These are phyloP conservation scores for Penicillium nordicum DNA, from an alignment of 2,329 filamentous ascomycete genomes.

Conservation along the genomic window DNA sequence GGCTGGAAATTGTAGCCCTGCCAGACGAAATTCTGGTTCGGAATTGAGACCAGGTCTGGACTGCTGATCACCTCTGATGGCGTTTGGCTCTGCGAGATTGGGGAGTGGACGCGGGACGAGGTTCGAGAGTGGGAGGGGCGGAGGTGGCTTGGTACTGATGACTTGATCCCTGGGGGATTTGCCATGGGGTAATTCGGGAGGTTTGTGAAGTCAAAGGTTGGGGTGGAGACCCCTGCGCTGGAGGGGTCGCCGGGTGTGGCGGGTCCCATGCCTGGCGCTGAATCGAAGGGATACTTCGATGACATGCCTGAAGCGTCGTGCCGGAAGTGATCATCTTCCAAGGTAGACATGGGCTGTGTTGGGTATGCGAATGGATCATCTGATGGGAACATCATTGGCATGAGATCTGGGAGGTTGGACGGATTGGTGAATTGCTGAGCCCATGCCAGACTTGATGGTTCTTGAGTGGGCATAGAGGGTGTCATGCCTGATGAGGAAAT, in stretches of 20 bases:
- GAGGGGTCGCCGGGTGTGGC: conserved; percentile 17
- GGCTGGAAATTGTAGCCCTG: conserved; percentile 39
- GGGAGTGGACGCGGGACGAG: conserved; percentile 33
- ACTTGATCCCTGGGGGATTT: conserved; percentile 21
- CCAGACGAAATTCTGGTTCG: conserved; percentile 42
- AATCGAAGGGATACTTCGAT: conserved; percentile 26
- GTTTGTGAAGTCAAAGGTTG: conserved; percentile 30
- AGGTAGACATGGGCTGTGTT: conserved; percentile 47
- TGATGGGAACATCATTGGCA: conserved; percentile 51
- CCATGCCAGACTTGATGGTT: conserved; percentile 28
- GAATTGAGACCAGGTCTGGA: conserved; percentile 42
- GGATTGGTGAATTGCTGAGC: conserved; percentile 34
- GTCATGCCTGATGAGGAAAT: conserved; percentile 19
- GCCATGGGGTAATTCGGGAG: conserved; percentile 26
- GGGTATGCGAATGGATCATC: conserved; percentile 51
- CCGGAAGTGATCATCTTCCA: conserved; percentile 44
- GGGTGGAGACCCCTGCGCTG: conserved; percentile 19
- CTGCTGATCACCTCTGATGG: conserved; percentile 36
- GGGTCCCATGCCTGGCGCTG: conserved; percentile 16
- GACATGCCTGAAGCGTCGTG: conserved; percentile 24
- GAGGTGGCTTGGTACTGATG: conserved; percentile 30
- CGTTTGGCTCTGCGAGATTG: conserved; percentile 32
- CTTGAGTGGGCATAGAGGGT: conserved; percentile 23
- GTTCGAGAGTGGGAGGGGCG: conserved; percentile 23
- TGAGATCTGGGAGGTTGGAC: conserved; percentile 45